Evolutionary conservation across 2,329 filamentous ascomycete genomes (phyloP).

Genomic region (Neofusicoccum sp.): DNA sequence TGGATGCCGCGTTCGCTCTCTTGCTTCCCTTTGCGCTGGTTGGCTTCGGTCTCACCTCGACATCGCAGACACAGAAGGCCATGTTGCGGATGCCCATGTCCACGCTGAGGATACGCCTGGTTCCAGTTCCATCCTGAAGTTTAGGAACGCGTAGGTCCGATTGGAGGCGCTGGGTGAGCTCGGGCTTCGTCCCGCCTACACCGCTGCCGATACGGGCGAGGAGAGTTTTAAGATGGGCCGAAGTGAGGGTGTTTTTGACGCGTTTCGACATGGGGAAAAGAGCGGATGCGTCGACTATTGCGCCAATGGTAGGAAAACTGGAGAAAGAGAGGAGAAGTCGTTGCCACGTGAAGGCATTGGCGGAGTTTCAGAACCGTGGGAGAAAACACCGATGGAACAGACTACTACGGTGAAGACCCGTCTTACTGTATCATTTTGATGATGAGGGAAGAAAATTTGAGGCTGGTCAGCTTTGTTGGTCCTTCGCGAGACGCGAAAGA

Average conservation of each 20-base stretch:
- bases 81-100: constrained; percentile 84
- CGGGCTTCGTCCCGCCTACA: constrained; percentile 58
- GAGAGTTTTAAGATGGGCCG: constrained; percentile 56
- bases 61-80: constrained; percentile 64
- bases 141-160: constrained; percentile 31
- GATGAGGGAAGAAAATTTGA: no score
- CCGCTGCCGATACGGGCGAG: constrained; percentile 61
- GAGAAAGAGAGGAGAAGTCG: not conserved
- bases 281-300: not conserved
- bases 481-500: no score
- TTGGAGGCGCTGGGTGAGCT: constrained; percentile 53
- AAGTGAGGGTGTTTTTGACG: constrained; percentile 42
- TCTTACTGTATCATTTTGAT: no score
- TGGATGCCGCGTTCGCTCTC: not conserved
- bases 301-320: not conserved
- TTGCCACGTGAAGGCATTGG: not conserved
- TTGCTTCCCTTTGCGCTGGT: not conserved
- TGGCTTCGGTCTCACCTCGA: constrained; percentile 22
- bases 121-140: not conserved
- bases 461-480: no score
- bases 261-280: not conserved
- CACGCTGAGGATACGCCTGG: constrained; percentile 66
- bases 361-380: not conserved
- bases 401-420: not conserved
- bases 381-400: not conserved